Percentiles rank a stretch among this genome's conserved stretches.
Evolutionary conservation across 108 stramenopile species (phyloP).

Genomic region (Pseudonitzschia pungens): DNA sequence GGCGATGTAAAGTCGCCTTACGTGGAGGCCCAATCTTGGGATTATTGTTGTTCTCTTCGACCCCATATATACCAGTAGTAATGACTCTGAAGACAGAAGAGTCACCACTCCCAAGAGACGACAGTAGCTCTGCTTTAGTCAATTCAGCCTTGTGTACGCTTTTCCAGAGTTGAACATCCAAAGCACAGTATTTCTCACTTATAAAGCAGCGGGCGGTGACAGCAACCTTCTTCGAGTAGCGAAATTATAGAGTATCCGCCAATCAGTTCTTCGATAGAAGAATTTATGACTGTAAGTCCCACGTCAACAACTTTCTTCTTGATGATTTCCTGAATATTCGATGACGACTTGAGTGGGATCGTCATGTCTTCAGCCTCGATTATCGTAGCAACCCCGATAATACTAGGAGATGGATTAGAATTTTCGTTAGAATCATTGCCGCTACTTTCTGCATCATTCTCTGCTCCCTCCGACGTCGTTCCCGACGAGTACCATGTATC

Average conservation of each 20-base stretch:
- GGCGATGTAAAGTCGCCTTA: neutral
- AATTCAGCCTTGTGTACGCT: constrained; percentile 25
- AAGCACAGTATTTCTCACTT: constrained; percentile 57
- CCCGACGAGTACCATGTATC: constrained; percentile 14
- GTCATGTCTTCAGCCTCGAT: constrained; percentile 64
- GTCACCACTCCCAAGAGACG: neutral
- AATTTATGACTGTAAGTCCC: neutral
- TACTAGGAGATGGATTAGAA: neutral
- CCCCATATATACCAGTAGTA: constrained; percentile 8
- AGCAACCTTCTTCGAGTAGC: constrained; percentile 58
- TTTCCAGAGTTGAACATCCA: constrained; percentile 56
- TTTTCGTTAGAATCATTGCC: neutral
- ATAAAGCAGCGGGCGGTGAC: constrained; percentile 60
- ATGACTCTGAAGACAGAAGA: constrained; percentile 10
- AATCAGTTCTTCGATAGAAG: neutral
- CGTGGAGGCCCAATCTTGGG: constrained; percentile 5
- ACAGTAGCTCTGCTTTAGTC: neutral
- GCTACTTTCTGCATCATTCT: neutral
- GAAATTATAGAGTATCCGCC: constrained; percentile 24
- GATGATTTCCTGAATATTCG: constrained; percentile 6
- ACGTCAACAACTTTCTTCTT: neutral
- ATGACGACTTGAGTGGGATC: neutral
- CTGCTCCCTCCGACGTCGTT: neutral
- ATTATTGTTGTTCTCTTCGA: constrained; percentile 15
- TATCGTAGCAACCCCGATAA: constrained; percentile 34